phyloP scores from a whole-genome alignment of 306 rosid species.

The Sicyos baderoa region DNA sequence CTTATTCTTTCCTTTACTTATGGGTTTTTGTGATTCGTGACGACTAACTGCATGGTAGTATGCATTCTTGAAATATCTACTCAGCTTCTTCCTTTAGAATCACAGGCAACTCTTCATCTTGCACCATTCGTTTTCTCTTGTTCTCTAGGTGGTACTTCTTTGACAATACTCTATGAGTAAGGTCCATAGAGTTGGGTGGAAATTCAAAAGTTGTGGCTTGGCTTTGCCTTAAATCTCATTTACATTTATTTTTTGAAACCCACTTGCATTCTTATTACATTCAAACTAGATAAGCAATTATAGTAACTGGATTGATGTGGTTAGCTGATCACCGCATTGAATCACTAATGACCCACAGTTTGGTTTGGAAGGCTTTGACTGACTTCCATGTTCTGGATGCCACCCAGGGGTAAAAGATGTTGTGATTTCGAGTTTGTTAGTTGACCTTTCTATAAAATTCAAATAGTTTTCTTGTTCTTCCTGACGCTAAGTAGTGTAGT shows the following conservation, averaged over 20 bases:
- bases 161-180: conserved; percentile 1
- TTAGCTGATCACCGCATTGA: not conserved
- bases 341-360: not conserved
- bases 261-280: not conserved
- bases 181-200: conserved; percentile 1
- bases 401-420: not conserved
- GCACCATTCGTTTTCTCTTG: not conserved
- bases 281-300: not conserved
- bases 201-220: not conserved
- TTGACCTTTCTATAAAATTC: not conserved
- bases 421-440: conserved; percentile 2
- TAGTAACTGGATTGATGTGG: conserved; percentile 2
- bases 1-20: not conserved
- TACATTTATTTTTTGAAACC: not conserved
- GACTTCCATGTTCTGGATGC: not conserved
- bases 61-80: not conserved
- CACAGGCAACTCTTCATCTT: not conserved
- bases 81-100: not conserved
- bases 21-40: not conserved
- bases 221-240: not conserved
- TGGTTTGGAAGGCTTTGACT: not conserved
- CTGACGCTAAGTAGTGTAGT: not conserved
- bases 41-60: not conserved
- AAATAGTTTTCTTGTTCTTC: conserved; percentile 9
- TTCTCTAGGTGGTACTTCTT: not conserved